These are phyloP conservation scores for Hymenoscyphus infarciens DNA, from an alignment of 2,329 filamentous ascomycete genomes.

Conservation along the genomic window DNA sequence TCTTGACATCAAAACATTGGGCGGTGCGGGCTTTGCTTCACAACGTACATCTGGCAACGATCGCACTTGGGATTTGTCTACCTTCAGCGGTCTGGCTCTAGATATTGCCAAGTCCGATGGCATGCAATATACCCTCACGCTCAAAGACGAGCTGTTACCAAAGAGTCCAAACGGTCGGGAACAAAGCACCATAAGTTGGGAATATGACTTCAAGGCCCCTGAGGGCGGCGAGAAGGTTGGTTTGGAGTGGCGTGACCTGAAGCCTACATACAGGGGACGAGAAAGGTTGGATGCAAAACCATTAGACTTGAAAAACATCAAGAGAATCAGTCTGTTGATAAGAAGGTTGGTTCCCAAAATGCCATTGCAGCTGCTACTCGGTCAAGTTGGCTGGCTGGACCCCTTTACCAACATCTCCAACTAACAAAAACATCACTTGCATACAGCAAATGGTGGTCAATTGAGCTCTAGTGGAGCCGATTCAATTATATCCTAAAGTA, in stretches of 20 bases:
- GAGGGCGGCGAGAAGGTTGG: slow-evolving; percentile 43
- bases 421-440: background rate
- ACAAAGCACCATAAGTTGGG: slow-evolving; percentile 68
- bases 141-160: slow-evolving; percentile 66
- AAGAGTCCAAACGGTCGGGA: slow-evolving; percentile 63
- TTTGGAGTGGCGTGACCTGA: slow-evolving; percentile 62
- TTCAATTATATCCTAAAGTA: background rate
- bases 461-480: background rate
- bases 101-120: slow-evolving; percentile 51
- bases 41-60: slow-evolving; percentile 62
- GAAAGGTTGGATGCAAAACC: slow-evolving; percentile 56
- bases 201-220: slow-evolving; percentile 59
- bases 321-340: slow-evolving; percentile 73
- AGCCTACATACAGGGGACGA: slow-evolving; percentile 69
- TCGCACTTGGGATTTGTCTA: slow-evolving; percentile 59
- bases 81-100: slow-evolving; percentile 59
- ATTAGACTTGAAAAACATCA: slow-evolving; percentile 58
- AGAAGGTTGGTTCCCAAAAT: slow-evolving; percentile 55
- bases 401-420: background rate
- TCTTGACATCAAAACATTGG: slow-evolving; percentile 70
- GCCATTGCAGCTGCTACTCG: background rate
- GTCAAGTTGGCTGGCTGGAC: slow-evolving; percentile 5
- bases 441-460: background rate
- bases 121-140: slow-evolving; percentile 68
- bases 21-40: slow-evolving; percentile 78